Conservation (phyloP, 495 filamentous ascomycete species). For the Aspergillus saccharolyticus region DNA sequence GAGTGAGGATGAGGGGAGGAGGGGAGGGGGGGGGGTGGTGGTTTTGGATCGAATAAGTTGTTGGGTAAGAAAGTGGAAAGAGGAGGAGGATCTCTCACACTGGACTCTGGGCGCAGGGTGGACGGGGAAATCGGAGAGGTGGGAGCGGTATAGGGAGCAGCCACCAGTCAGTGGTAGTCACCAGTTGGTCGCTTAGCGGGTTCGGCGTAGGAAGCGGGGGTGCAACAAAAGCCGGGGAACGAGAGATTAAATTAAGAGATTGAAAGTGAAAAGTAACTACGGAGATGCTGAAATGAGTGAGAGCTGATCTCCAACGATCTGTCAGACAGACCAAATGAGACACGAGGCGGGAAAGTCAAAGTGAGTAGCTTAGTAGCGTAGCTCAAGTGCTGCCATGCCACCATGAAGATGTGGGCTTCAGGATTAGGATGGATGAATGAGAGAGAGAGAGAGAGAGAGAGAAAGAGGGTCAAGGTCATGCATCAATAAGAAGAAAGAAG, state of each 20-base stretch:
- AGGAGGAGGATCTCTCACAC: slow-evolving; percentile 10
- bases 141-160: slow-evolving; percentile 25
- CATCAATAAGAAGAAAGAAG: slow-evolving; percentile 13
- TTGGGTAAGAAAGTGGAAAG: slow-evolving; percentile 1
- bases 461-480: slow-evolving; percentile 6
- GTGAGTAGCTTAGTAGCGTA: not conserved
- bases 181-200: slow-evolving; percentile 47
- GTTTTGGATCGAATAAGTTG: no score
- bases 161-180: slow-evolving; percentile 27
- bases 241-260: no score
- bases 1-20: slow-evolving; percentile 9
- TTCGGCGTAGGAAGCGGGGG: slow-evolving; percentile 24
- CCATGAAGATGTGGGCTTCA: not conserved
- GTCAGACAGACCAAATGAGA: not conserved
- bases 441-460: not conserved
- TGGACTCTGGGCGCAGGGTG: not conserved
- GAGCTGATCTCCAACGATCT: not conserved
- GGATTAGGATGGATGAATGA: not conserved
- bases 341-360: not conserved
- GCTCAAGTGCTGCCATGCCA: not conserved
- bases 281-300: not conserved
- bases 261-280: no score
- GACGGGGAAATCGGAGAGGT: no score
- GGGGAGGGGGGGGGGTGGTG: no score
- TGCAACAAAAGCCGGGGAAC: slow-evolving; percentile 17